Base-by-base conservation (phyloP, 108 stramenopile genomes). In the Discostella pseudostelligera region DNA sequence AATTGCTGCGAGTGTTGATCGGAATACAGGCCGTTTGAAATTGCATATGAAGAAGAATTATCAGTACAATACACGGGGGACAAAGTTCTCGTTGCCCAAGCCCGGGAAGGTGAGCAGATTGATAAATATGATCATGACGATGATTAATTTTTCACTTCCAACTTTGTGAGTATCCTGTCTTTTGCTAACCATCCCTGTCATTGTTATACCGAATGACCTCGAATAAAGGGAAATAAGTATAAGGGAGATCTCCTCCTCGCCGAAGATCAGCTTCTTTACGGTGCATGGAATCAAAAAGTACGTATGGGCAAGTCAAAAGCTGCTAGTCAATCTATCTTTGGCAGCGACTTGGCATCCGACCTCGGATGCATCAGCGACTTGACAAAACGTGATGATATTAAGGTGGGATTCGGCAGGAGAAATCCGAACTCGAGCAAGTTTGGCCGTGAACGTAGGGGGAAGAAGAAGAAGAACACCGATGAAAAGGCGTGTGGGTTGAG, bases 211-310 rank as follows among this genome's bases (percentile, higher is more conserved):
- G 28, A 35, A 54, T 68, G 56, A 81, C 77, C 63, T 56, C 36
- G 53, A 61, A 25, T 40, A 51, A 40, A 81, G 81, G 78, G 65
- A 14, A 79, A 81, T 53, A 83, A 91, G 14, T 90, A 83, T 59
- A 62, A 95, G 63, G 97, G 97, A 39, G 97, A 98, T 47, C 65
- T 99, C 10, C 80, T 99, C 43, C 87, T 98, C 12, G 79, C 92
- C 20, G 97, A 99, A 72, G 99, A 99, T 81, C 99, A 99, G 77
- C 83, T 99, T 13, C 53, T 96, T 66, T 85, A 70, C 39, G 99
- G 99, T 59, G 95, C 87, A 39, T 99, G 99, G 99, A 87, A 84
- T 54, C 97, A 97, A 82, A 96, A 97, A 60, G 93, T 88, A 9
- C 89, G 84, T 55, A 93, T 86, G 43, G 88, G 87, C 8, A 87